Percentiles rank a stretch among this genome's conserved stretches.
Evolutionary conservation across 768 basidiomycete species (phyloP).

Genomic region (Steccherinum ochraceum): DNA sequence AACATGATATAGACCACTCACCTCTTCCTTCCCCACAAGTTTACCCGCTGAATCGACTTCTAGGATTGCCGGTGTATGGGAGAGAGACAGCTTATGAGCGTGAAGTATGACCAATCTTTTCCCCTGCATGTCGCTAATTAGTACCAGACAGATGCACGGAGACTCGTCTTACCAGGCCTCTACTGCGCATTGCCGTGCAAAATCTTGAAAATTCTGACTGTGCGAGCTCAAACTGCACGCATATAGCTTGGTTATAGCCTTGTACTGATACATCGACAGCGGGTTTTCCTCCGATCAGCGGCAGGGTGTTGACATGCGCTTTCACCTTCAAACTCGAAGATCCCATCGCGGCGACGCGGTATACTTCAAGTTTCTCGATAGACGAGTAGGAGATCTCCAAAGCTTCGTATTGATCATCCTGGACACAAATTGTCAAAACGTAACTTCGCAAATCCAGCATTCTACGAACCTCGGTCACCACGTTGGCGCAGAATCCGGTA

Average conservation of each 20-base stretch:
- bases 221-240: conserved; percentile 31
- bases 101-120: background rate
- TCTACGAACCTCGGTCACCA: conserved; percentile 25
- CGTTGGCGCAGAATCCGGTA: conserved; percentile 43
- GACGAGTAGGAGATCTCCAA: conserved; percentile 38
- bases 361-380: conserved; percentile 18
- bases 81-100: conserved; percentile 15
- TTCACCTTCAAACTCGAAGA: too few relatives aligned
- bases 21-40: conserved; percentile 15
- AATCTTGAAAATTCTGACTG: conserved; percentile 31
- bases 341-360: too few relatives aligned
- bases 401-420: conserved; percentile 47
- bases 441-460: conserved; percentile 20
- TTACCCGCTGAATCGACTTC: conserved; percentile 18
- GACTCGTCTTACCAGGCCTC: conserved; percentile 39
- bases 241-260: conserved; percentile 16
- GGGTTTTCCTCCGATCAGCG: conserved; percentile 12
- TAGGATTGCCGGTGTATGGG: conserved; percentile 11
- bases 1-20: background rate
- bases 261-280: conserved; percentile 7
- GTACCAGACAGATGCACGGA: background rate
- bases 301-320: too few relatives aligned
- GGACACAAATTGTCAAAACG: background rate
- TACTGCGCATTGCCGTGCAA: conserved; percentile 31
- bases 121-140: conserved; percentile 1